Evolutionary conservation across 1,284 basidiomycete species (phyloP), one percentile per base, ranked within the genome.

Genomic region (Trichosporon faecale): DNA sequence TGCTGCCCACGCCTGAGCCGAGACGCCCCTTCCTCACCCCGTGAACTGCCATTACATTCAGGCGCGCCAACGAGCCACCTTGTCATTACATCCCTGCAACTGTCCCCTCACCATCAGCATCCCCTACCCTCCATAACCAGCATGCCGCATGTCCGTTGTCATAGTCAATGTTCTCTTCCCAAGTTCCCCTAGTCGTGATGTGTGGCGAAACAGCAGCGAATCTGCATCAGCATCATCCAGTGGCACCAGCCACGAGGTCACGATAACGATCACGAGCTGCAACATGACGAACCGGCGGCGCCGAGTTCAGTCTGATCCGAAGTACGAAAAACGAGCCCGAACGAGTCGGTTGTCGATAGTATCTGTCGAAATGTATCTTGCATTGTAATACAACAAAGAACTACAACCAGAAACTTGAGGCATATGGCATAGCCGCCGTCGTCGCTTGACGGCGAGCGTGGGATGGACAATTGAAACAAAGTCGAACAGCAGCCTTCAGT

Each of bases 341-440:
- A 3, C 16, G 18, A 44, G 40, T 44, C 35, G 12, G 35, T 44
- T 44, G 40, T 44, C 40, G 40, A 44, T 44, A 44, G 40, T 44
- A 44, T 44, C 40, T 29, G 55, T 60, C 55, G 55, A 60, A 60
- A 60, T 60, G 55, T 60, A 60, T 60, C 55, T 31, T 60, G 55
- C 55, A 60, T 60, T 55, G 55, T 60, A 60, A 60, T 60, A 60
- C 55, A 60, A 60, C 55, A 60, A 23, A 23, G 23, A 23, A 52
- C 21, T 52, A 52, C 49, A 52, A 31, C 35, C 12, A 55, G 18
- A 23, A 55, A 55, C 25, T 55, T 23, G 12, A 14, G 52, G 12
- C 9, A 55, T 37, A 37, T 37, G 35, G 35, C 35, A 37, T 37
- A 12, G 7, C n/a, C n/a, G n/a, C n/a, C 3, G 31, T 37, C 35